A percentile compares a stretch with the other conserved stretches of the same genome.
Conservation (phyloP, 2,329 filamentous ascomycete species). For the Lachnellula cervina region DNA sequence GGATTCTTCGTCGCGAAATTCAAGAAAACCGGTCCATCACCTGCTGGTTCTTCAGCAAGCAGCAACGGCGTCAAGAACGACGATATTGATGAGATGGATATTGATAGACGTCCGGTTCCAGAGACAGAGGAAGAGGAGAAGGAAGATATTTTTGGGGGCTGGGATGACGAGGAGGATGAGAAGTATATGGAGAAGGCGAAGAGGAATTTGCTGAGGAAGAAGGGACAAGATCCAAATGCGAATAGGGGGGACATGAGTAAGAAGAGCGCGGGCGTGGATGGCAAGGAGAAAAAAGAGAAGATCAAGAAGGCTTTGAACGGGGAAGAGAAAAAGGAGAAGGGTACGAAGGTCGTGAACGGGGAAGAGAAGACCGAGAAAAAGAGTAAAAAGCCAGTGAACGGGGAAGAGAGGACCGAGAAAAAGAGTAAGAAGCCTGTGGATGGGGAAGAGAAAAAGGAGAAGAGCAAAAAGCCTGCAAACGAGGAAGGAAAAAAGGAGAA, state of each 20-base stretch:
- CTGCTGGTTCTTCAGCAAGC: slow-evolving; percentile 40
- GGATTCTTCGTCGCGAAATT: slow-evolving; percentile 98
- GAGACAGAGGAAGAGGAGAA: slow-evolving; percentile 34
- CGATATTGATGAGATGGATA: slow-evolving; percentile 40
- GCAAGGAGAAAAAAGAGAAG: not conserved
- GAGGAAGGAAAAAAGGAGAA: too few relatives aligned
- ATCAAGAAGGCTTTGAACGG: not conserved
- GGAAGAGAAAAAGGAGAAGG: too few relatives aligned
- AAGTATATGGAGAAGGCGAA: slow-evolving; percentile 69
- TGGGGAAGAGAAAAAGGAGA: too few relatives aligned
- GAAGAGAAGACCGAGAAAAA: too few relatives aligned
- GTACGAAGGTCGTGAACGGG: too few relatives aligned
- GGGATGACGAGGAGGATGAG: slow-evolving; percentile 68
- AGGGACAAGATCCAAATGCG: slow-evolving; percentile 67
- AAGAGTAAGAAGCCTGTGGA: too few relatives aligned
- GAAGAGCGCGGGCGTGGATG: slow-evolving; percentile 6
- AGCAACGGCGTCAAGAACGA: slow-evolving; percentile 19
- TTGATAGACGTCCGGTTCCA: slow-evolving; percentile 60
- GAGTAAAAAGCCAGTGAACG: too few relatives aligned
- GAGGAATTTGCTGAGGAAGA: slow-evolving; percentile 66
- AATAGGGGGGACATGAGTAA: slow-evolving; percentile 32
- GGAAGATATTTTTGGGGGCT: slow-evolving; percentile 62
- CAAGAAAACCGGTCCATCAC: slow-evolving; percentile 81
- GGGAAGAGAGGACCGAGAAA: too few relatives aligned
- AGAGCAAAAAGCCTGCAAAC: too few relatives aligned